Conservation (phyloP, 2,329 filamentous ascomycete species). For the Botrytis byssoidea region DNA sequence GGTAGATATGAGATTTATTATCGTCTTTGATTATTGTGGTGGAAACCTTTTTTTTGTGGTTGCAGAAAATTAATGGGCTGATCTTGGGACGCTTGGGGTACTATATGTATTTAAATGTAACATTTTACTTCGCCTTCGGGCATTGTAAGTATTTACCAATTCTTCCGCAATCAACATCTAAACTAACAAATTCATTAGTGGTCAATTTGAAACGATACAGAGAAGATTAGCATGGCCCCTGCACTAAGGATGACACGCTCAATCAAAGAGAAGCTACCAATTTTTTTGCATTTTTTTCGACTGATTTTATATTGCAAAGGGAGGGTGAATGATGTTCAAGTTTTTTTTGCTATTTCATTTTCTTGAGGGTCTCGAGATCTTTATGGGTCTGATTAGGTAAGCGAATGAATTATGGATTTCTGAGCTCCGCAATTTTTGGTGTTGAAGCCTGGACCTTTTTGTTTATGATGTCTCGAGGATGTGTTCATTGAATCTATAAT, state of each 20-base stretch:
- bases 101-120: slow-evolving; percentile 8
- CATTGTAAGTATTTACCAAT: slow-evolving; percentile 23
- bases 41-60: not conserved
- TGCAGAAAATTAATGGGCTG: not conserved
- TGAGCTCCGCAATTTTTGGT: not conserved
- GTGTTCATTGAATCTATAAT: not conserved
- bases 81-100: not conserved
- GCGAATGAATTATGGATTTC: not conserved
- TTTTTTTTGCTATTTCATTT: not conserved
- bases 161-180: not conserved
- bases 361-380: not conserved
- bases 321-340: not conserved
- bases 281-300: slow-evolving; percentile 29
- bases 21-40: not conserved
- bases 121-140: slow-evolving; percentile 15
- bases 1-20: not conserved
- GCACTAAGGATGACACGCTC: slow-evolving; percentile 76
- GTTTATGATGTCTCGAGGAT: not conserved
- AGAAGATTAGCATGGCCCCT: slow-evolving; percentile 83
- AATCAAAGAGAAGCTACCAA: slow-evolving; percentile 37
- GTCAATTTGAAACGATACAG: slow-evolving; percentile 65
- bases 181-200: slow-evolving; percentile 14
- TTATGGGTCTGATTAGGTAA: not conserved
- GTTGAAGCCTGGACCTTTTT: not conserved
- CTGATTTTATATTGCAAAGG: not conserved